These are phyloP conservation scores for Coemansia sp. DNA, from an alignment of 192 early-diverging fungal genomes.

Conservation along the genomic window DNA sequence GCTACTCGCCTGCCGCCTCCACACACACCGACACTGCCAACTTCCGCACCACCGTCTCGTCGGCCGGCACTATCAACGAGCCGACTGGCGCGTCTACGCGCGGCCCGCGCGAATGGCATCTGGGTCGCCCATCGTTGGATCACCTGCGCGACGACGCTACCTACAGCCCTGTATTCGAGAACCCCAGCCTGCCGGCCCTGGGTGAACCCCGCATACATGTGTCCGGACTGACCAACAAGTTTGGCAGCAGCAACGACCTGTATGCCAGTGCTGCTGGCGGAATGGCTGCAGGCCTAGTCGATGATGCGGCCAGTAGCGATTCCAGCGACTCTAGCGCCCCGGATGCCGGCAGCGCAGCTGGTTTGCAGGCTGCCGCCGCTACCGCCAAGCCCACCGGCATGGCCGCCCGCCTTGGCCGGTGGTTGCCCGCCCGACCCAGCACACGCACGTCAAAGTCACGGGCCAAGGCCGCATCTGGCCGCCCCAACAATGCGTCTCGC, in stretches of 20 bases:
- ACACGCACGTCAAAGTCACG: not conserved
- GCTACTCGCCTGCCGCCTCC: slow-evolving; percentile 28
- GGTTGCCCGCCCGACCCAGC: slow-evolving; percentile 17
- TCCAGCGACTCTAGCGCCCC: slow-evolving; percentile 16
- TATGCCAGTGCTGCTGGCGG: not conserved
- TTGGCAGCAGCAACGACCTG: slow-evolving; percentile 14
- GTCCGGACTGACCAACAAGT: not conserved
- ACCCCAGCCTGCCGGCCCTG: not conserved
- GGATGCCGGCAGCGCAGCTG: not conserved
- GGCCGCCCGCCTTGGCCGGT: slow-evolving; percentile 35
- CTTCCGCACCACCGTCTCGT: slow-evolving; percentile 9
- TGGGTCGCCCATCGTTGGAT: slow-evolving; percentile 37
- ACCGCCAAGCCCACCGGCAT: slow-evolving; percentile 23
- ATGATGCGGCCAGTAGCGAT: slow-evolving; percentile 9
- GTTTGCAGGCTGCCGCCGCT: not conserved
- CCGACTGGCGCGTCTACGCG: not conserved
- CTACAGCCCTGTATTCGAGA: not conserved
- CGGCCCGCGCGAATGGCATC: slow-evolving; percentile 43
- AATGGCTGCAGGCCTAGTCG: not conserved
- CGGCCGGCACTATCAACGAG: slow-evolving; percentile 10
- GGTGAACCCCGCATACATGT: slow-evolving; percentile 6
- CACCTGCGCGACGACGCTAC: slow-evolving; percentile 19
- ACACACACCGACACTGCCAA: slow-evolving; percentile 12
- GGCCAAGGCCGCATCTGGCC: slow-evolving; percentile 7
- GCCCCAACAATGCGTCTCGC: slow-evolving; percentile 26